A percentile compares a stretch with the other conserved stretches of the same genome.
phyloP scores from a whole-genome alignment of 176 grass and related monocot species.

The Pharus latifolius region DNA sequence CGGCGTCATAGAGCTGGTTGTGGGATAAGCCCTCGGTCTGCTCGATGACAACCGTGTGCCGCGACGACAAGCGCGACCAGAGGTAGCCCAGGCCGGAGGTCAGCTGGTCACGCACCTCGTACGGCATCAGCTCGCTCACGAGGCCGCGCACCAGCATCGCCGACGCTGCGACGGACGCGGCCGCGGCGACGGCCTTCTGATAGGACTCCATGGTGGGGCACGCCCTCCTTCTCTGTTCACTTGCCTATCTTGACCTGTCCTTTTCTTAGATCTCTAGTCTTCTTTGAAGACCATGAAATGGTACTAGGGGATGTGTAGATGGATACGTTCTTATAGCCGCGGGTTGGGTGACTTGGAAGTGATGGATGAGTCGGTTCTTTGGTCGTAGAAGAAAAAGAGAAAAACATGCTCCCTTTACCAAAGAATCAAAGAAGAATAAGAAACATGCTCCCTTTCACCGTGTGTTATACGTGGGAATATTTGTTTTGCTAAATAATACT shows the following conservation, averaged over 20 bases:
- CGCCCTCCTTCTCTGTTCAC: neutral
- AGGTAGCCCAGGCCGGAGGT: constrained; percentile 43
- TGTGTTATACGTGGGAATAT: too few relatives aligned
- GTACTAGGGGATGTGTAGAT: neutral
- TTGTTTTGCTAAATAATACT: too few relatives aligned
- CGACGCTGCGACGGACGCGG: constrained; percentile 61
- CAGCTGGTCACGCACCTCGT: constrained; percentile 51
- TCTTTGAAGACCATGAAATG: neutral
- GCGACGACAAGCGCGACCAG: constrained; percentile 45
- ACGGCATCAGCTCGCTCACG: constrained; percentile 60
- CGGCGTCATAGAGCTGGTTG: constrained; percentile 80
- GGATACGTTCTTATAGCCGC: too few relatives aligned
- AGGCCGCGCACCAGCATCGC: constrained; percentile 68
- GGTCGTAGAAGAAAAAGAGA: too few relatives aligned
- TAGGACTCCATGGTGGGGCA: constrained; percentile 46
- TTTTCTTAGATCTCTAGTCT: too few relatives aligned
- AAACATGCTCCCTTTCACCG: too few relatives aligned
- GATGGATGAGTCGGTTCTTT: too few relatives aligned
- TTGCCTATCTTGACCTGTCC: neutral
- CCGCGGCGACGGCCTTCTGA: constrained; percentile 56
- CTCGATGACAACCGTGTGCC: constrained; percentile 63
- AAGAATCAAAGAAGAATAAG: too few relatives aligned
- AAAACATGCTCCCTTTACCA: too few relatives aligned
- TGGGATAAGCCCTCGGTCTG: constrained; percentile 49
- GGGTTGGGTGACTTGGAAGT: too few relatives aligned